Evolutionary conservation across 75 land plant genomes (phyloP).

Genomic region (Cryptomeria japonica): DNA sequence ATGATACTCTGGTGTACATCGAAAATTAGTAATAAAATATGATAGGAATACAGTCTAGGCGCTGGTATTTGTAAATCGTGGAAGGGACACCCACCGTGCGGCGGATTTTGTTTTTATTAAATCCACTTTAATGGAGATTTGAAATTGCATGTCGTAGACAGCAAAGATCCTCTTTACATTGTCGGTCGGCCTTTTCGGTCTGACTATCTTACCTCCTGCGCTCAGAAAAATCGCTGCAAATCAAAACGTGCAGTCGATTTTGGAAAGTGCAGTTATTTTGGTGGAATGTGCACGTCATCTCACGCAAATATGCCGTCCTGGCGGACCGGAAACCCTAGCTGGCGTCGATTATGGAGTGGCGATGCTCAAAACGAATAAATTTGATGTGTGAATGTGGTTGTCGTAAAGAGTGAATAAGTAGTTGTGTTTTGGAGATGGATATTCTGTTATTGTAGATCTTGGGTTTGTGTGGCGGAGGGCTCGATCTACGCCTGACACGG

Average conservation of each 20-base stretch:
- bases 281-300: neutral
- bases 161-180: no score
- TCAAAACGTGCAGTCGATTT: neutral
- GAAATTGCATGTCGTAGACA: no score
- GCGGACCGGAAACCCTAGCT: constrained; percentile 3
- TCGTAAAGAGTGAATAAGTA: neutral
- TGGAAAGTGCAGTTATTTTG: neutral
- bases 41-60: no score
- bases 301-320: neutral
- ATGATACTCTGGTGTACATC: no score
- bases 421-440: neutral
- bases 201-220: no score
- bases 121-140: no score
- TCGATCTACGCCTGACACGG: neutral
- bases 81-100: no score
- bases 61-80: no score
- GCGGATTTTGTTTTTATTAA: no score
- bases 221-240: no score
- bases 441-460: neutral
- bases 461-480: neutral
- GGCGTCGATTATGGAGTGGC: neutral
- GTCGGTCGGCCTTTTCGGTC: no score
- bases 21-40: no score
- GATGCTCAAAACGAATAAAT: neutral
- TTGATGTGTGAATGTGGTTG: neutral